Base-by-base conservation (phyloP, 352 stramenopile genomes). In the Albugo candida region DNA sequence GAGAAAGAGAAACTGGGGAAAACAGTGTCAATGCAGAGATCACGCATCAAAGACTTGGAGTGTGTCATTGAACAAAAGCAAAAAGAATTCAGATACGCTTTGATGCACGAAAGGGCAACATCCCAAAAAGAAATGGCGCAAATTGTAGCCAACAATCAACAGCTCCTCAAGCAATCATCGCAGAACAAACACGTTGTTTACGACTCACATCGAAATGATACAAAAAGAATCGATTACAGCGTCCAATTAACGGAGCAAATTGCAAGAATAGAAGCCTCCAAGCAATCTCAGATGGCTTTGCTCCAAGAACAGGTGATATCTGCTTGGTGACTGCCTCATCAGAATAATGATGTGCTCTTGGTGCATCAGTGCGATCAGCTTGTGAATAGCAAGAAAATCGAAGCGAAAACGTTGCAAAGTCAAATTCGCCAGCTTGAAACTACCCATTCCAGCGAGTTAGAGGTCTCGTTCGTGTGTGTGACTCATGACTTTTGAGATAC, bases 1-100 rank as follows among this genome's bases (percentile, higher is more conserved):
- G 74, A 84, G 5, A 86, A 81, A 42, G 70, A 86, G 46, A 67
- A 72, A 49, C 56, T 67, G 2, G 52, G 70, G 16, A 65, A 65
- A 44, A 40, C 60, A 0, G 67, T 81, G 24, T 70, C 61, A 21
- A 68, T 83, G 13, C 61, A 82, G 49, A 70, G 68, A 11, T 58
- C 63, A 14, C 61, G 54, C 13, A 77, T 82, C 47, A 36, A 51
- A 0, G 45, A 53, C 3, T 49, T 87, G 13, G 70, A 84, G 51
- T 64, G 61, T 18, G 55, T 27, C 35, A 52, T 87, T 12, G 48
- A 55, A 14, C 71, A 83, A 27, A 83, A 75, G 41, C 52, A 59
- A 4, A 63, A 54, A n/a, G 71, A 84, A 40, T 78, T 72, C 48
- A 66, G 83, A 47, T 66, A 70, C 3, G 64, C 69, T 12, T 52